Base-by-base conservation (phyloP, 208 protist genomes). In the Lotmaria passim region DNA sequence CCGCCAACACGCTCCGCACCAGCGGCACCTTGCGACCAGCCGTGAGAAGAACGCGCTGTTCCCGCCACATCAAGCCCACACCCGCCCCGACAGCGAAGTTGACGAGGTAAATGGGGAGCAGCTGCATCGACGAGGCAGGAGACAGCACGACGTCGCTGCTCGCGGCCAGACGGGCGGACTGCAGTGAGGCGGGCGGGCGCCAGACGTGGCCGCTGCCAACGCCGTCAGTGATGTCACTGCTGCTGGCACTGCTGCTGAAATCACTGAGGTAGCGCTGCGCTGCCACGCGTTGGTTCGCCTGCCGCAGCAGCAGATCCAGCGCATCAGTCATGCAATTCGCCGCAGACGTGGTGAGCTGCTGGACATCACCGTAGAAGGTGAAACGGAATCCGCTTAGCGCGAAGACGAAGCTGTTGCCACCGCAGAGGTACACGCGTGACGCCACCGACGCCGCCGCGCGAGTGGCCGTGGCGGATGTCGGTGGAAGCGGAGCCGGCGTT, bases 351-450 rank as follows among this genome's bases (percentile, higher is more conserved):
- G 44, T 64, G 24, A 79, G 39, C 52, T 87, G 75, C 33, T 63
- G 71, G n/a, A 50, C 21, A 21, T 84, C 78, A n/a, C 51, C 36
- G 52, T 75, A 69, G 72, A 73, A 78, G 34, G 47, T 46, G 19
- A 80, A 83, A 31, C 82, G 82, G 34, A 86, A 88, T 3, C 85
- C 85, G 28, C 75, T 63, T 41, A 91, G 68, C 15, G 82, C 85
- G 60, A 83, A 85, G 34, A 73, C 61, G 50, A 86, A 66, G 61
- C 53, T 63, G 41, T 77, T 73, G 50, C 85, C 82, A 24, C 82
- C 80, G 56, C 79, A 79, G 23, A 86, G 28, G 24, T 73, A 79
- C 41, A 75, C 70, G 11, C 46, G 73, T n/a, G 66, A 58, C 12
- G 39, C 41, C 44, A 14, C 24, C 1, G 67, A 7, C 2, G 46